Base-by-base conservation (phyloP, 2,329 filamentous ascomycete genomes). In the Thielaviopsis populi region DNA sequence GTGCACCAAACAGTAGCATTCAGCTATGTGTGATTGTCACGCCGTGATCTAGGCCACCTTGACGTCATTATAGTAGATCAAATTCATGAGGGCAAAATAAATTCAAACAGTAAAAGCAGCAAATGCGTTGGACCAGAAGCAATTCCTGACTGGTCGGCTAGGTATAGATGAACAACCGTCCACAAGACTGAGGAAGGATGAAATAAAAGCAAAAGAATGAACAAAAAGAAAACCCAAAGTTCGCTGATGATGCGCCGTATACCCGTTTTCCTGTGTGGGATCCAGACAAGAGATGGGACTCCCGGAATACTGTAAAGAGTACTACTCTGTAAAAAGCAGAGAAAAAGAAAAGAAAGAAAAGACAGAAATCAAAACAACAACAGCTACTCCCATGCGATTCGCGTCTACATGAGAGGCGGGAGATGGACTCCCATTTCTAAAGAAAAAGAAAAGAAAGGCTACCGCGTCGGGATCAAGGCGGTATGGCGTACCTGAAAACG, bases 211-310 rank as follows among this genome's bases (percentile, higher is more conserved):
- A 8, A 54, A n/a, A 56, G 24, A 37, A 56, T 8, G 30, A 3
- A 56, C 15, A 56, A 56, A 37, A 56, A 30, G 7, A 33, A 33
- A 53, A 30, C 4, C 17, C 15, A 56, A 37, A 37, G 24, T 37
- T 37, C 53, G 53, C 53, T 56, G 53, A 56, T 56, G 53, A 56
- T 56, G 53, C 53, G 53, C 53, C 27, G 53, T 56, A 56, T 37
- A 37, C 53, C 53, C n/a, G 30, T 56, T 56, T 56, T 56, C 24
- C 53, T 37, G 27, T 7, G n/a, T 24, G 19, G 19, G 22, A 19
- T 50, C 59, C 24, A 53, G 6, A 41, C 13, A 41, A 19, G 7
- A 24, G 27, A 19, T 10, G 17, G 27, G 13, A 50, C 50, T 56
- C 53, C 53, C 13, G 11, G 30, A 56, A 56, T 56, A 37, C 53